phyloP scores from a whole-genome alignment of 148 eudicot genomes.

The Vaccinium vitisidaea region DNA sequence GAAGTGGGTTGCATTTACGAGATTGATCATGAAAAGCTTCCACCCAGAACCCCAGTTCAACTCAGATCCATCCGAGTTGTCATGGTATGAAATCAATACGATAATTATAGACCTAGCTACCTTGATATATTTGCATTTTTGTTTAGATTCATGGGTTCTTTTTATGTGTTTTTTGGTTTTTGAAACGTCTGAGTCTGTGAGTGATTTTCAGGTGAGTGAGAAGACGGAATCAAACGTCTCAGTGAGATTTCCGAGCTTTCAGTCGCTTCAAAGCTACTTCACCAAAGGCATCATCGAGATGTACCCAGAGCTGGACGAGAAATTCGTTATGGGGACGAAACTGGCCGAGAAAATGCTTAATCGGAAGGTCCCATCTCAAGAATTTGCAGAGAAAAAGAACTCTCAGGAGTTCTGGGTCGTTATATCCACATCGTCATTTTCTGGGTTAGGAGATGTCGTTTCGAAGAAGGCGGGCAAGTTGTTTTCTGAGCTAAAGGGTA shows the following conservation, averaged over 20 bases:
- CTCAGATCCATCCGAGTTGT: constrained; percentile 60
- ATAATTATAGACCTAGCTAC: not conserved
- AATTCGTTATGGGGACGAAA: constrained; percentile 48
- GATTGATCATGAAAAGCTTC: constrained; percentile 54
- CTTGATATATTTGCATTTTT: not conserved
- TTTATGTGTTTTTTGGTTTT: not conserved
- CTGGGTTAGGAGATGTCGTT: constrained; percentile 13
- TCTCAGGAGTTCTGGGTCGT: constrained; percentile 53
- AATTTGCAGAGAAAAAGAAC: constrained; percentile 51
- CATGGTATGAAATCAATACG: constrained; percentile 38
- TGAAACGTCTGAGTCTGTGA: not conserved
- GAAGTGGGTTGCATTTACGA: constrained; percentile 57
- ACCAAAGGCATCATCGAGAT: constrained; percentile 29
- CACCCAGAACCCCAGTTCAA: constrained; percentile 47
- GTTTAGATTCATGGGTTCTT: not conserved
- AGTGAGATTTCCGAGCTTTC: constrained; percentile 64
- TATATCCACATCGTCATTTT: constrained; percentile 1
- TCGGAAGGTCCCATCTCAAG: constrained; percentile 51
- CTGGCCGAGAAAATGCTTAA: constrained; percentile 52
- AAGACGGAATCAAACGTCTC: constrained; percentile 50
- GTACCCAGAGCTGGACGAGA: constrained; percentile 69
- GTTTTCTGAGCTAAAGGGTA: constrained; percentile 25
- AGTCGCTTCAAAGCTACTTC: constrained; percentile 51
- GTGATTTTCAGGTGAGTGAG: constrained; percentile 53
- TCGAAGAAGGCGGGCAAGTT: constrained; percentile 18